Conservation (phyloP, 2,329 filamentous ascomycete genomes). For the Ascomycota sp. region DNA sequence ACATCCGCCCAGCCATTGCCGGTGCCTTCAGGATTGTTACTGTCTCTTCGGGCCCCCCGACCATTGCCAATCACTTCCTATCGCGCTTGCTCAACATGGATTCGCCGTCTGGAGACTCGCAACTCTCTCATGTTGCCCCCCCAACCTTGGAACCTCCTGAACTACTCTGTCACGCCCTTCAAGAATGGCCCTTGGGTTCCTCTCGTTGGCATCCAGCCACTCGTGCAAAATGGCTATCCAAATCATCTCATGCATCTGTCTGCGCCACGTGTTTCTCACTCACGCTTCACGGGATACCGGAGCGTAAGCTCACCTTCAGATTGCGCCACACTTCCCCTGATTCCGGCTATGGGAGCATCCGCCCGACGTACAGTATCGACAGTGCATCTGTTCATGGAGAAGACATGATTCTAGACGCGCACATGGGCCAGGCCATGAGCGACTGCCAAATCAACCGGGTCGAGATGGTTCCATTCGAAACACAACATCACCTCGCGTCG, state of each 20-base stretch:
- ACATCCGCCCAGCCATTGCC: too few species aligned
- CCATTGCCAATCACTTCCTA: too few species aligned
- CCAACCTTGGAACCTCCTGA: constrained; percentile 6
- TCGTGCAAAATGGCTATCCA: constrained; percentile 9
- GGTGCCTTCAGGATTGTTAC: too few species aligned
- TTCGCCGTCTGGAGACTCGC: constrained; percentile 1
- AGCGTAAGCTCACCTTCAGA: constrained; percentile 16
- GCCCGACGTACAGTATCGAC: constrained; percentile 19
- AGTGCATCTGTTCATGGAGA: constrained; percentile 24
- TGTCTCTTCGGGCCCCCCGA: too few species aligned
- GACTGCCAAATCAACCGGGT: constrained; percentile 8
- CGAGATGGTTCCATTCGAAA: neutral
- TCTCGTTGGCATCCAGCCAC: constrained; percentile 7
- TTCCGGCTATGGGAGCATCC: constrained; percentile 25
- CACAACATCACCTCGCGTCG: neutral
- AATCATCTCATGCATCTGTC: constrained; percentile 4
- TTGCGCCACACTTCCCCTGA: constrained; percentile 18
- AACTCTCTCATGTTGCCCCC: neutral
- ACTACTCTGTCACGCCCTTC: constrained; percentile 16
- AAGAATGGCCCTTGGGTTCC: constrained; percentile 22
- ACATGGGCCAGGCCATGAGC: constrained; percentile 13
- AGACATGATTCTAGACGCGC: neutral
- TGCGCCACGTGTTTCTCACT: neutral
- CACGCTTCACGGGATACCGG: constrained; percentile 7
- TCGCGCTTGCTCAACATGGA: constrained; percentile 1